Conservation (phyloP, 2,329 filamentous ascomycete genomes). For the Didymella sp. region DNA sequence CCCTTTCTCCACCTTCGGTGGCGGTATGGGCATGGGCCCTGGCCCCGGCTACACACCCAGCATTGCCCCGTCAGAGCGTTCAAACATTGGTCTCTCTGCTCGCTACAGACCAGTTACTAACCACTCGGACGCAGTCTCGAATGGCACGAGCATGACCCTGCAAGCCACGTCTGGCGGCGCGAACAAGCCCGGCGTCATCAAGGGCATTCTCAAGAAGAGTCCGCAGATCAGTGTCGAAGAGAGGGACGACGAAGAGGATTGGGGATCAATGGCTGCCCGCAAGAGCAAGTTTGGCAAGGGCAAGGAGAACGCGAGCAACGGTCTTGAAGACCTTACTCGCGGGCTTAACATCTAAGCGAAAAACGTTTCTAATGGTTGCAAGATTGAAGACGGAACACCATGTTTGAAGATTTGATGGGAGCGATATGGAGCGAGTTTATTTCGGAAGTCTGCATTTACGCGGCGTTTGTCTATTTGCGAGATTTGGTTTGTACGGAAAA, state of each 20-base stretch:
- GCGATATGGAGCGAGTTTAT: conserved; percentile 1
- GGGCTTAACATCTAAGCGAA: conserved; percentile 38
- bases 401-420: conserved; percentile 2
- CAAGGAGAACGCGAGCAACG: conserved; percentile 27
- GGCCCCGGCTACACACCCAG: conserved; percentile 76
- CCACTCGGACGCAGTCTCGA: conserved; percentile 40
- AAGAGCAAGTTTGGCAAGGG: conserved; percentile 38
- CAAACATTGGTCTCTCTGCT: conserved; percentile 87
- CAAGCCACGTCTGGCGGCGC: conserved; percentile 40
- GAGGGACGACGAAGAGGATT: conserved; percentile 44
- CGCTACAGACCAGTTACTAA: conserved; percentile 87
- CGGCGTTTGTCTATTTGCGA: conserved; percentile 3
- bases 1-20: conserved; percentile 34
- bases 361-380: conserved; percentile 1
- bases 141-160: conserved; percentile 42
- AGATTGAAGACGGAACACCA: conserved; percentile 7
- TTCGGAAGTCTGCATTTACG: conserved; percentile 15
- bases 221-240: conserved; percentile 21
- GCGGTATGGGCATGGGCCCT: conserved; percentile 38
- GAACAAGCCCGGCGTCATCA: conserved; percentile 30
- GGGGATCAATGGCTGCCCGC: conserved; percentile 41
- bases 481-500: conserved; percentile 17
- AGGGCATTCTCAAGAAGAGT: conserved; percentile 45
- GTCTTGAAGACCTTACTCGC: conserved; percentile 36
- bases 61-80: conserved; percentile 93